Conservation (phyloP, 495 filamentous ascomycete genomes). For the Hyphodiscus hymeniophilus region DNA sequence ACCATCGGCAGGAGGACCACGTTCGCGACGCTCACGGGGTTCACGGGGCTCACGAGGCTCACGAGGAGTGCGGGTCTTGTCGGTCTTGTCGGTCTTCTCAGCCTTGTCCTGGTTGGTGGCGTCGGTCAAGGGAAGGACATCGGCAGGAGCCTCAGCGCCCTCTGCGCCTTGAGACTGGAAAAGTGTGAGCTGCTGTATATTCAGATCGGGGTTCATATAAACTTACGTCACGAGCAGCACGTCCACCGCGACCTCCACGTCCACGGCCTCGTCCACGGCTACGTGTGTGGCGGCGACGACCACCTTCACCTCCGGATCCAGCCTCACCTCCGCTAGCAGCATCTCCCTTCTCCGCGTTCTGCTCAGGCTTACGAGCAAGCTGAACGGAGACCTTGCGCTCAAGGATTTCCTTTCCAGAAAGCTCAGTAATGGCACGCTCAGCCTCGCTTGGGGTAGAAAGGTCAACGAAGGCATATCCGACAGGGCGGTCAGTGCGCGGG, state of each 20-base stretch:
- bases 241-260: conserved; percentile 64
- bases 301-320: conserved; percentile 61
- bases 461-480: conserved; percentile 98
- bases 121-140: conserved; percentile 43
- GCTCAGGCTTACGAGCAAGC: conserved; percentile 93
- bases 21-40: conserved; percentile 61
- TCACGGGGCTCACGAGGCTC: conserved; percentile 24
- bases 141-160: conserved; percentile 25
- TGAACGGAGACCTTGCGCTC: conserved; percentile 98
- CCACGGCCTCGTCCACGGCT: conserved; percentile 63
- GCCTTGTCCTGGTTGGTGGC: conserved; percentile 43
- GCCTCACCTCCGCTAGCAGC: conserved; percentile 58
- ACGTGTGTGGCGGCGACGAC: conserved; percentile 69
- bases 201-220: neutral
- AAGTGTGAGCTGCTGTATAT: conserved; percentile 12
- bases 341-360: conserved; percentile 67
- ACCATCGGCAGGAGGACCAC: conserved; percentile 93
- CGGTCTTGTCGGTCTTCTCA: conserved; percentile 37
- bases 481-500: conserved; percentile 93
- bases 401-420: conserved; percentile 93
- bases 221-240: conserved; percentile 69
- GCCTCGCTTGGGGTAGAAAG: conserved; percentile 90
- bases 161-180: conserved; percentile 24
- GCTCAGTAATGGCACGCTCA: conserved; percentile 83
- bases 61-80: conserved; percentile 15